phyloP scores from a whole-genome alignment of 2,329 filamentous ascomycete species.

The Colletotrichum costaricense region DNA sequence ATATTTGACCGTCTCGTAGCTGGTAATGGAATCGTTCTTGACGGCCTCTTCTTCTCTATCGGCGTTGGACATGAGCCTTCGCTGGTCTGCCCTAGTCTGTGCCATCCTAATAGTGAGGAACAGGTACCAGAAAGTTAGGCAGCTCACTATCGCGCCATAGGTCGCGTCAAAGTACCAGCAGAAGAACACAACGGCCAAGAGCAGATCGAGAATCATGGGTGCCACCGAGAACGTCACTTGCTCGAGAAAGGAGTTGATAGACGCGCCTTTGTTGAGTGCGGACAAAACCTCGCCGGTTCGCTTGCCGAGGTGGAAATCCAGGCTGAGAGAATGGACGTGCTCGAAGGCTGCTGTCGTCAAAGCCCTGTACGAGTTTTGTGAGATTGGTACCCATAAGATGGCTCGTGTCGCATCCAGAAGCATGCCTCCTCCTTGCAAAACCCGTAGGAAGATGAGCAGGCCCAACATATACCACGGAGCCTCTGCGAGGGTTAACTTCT shows the following conservation, averaged over 20 bases:
- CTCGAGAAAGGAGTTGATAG: conserved; percentile 96
- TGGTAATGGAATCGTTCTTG: conserved; percentile 98
- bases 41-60: conserved; percentile 96
- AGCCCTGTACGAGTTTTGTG: conserved; percentile 95
- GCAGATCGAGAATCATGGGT: conserved; percentile 92
- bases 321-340: conserved; percentile 93
- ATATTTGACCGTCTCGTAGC: conserved; percentile 96
- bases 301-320: conserved; percentile 97
- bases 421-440: conserved; percentile 90
- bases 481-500: conserved; percentile 63
- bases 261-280: conserved; percentile 93
- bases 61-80: conserved; percentile 93
- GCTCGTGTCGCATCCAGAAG: conserved; percentile 85
- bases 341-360: conserved; percentile 96
- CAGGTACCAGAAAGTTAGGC: conserved; percentile 95
- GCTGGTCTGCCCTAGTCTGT: conserved; percentile 89
- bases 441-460: conserved; percentile 81
- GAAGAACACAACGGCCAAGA: conserved; percentile 87
- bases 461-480: conserved; percentile 76
- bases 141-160: conserved; percentile 88
- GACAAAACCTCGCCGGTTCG: conserved; percentile 96
- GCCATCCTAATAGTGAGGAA: conserved; percentile 98
- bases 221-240: conserved; percentile 96
- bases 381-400: conserved; percentile 94
- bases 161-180: conserved; percentile 76